These are phyloP conservation scores for Diplotaxis tenuifolia DNA, from an alignment of 345 rosid genomes.

Conservation along the genomic window DNA sequence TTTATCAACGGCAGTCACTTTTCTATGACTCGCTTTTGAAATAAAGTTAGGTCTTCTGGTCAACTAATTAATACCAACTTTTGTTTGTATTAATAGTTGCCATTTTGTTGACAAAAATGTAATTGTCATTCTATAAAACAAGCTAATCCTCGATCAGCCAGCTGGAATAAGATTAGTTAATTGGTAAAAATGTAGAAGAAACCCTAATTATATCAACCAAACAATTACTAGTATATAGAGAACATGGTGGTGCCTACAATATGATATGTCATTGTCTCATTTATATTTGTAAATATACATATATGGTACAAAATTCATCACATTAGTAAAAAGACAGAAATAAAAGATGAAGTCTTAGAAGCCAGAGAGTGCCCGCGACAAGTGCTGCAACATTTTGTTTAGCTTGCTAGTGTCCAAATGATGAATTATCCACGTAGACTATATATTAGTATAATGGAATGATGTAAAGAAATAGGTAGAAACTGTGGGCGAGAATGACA, in stretches of 20 bases:
- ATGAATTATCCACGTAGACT: slow-evolving; percentile 16
- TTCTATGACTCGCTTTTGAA: slow-evolving; percentile 22
- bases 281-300: slow-evolving; percentile 4
- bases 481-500: slow-evolving; percentile 72
- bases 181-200: slow-evolving; percentile 3
- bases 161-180: slow-evolving; percentile 13
- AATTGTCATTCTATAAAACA: slow-evolving; percentile 16
- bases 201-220: slow-evolving; percentile 16
- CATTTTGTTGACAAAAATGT: neutral
- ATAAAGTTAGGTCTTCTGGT: slow-evolving; percentile 22
- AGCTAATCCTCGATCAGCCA: slow-evolving; percentile 24
- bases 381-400: slow-evolving; percentile 37
- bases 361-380: slow-evolving; percentile 41
- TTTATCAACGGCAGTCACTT: slow-evolving; percentile 15
- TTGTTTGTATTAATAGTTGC: slow-evolving; percentile 16
- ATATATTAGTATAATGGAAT: neutral
- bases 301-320: neutral
- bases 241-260: slow-evolving; percentile 25
- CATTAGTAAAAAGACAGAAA: neutral
- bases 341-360: neutral
- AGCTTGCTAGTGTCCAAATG: slow-evolving; percentile 27
- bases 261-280: slow-evolving; percentile 29
- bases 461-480: slow-evolving; percentile 10
- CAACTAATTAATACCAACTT: slow-evolving; percentile 32
- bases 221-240: slow-evolving; percentile 22